phyloP scores from a whole-genome alignment of 169 alveolate genomes.

The Babesia caballi region DNA sequence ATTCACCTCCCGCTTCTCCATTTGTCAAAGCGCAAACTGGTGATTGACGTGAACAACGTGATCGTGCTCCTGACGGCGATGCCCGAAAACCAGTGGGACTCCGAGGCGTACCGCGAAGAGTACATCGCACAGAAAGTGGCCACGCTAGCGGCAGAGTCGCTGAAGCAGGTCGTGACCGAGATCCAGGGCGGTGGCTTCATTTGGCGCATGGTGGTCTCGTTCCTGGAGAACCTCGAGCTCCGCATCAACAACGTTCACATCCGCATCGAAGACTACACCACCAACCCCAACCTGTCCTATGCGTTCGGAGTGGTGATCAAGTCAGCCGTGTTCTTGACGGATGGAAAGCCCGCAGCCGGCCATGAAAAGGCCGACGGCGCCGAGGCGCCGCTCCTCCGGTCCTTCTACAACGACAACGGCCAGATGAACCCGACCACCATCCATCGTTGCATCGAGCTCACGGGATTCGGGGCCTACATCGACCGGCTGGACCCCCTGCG shows the following conservation, averaged over 20 bases:
- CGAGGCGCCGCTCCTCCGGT: constrained; percentile 36
- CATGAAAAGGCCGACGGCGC: background rate
- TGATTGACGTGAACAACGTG: constrained; percentile 47
- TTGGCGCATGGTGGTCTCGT: constrained; percentile 63
- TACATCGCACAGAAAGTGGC: constrained; percentile 50
- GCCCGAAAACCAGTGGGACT: constrained; percentile 66
- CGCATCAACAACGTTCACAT: constrained; percentile 58
- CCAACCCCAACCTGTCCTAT: constrained; percentile 54
- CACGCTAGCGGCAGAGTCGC: constrained; percentile 56
- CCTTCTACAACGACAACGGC: constrained; percentile 41
- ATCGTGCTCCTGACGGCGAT: constrained; percentile 41
- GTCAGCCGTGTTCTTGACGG: constrained; percentile 36
- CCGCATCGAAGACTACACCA: constrained; percentile 66
- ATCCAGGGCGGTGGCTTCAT: constrained; percentile 63
- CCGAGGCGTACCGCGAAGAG: constrained; percentile 47
- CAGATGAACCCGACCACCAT: constrained; percentile 13
- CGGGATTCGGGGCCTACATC: constrained; percentile 53
- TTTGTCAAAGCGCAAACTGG: constrained; percentile 56
- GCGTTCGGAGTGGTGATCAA: constrained; percentile 54
- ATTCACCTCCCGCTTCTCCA: constrained; percentile 49
- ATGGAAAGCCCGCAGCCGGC: background rate
- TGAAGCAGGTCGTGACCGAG: constrained; percentile 51
- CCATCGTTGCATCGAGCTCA: constrained; percentile 45
- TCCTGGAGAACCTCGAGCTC: constrained; percentile 62
- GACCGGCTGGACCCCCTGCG: constrained; percentile 59